Evolutionary conservation across 2,329 filamentous ascomycete genomes (phyloP), one percentile per base, ranked within the genome.

Genomic region (Fusarium luffae): DNA sequence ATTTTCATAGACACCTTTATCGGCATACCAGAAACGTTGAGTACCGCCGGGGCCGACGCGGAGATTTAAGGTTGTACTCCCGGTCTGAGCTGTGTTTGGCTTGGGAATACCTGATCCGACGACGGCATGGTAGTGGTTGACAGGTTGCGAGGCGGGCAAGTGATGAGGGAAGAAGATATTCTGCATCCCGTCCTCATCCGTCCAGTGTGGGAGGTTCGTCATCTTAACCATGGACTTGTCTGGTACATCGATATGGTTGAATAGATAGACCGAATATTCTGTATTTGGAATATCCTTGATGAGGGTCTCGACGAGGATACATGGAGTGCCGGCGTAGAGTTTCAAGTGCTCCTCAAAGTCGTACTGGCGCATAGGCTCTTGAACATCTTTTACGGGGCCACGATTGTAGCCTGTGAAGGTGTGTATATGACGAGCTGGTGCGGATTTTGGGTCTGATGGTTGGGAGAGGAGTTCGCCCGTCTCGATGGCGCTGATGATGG

Each of bases 101-200:
- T 19, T 14, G 32, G 41, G 30, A 3, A 54, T n/a, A n/a, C 63
- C 67, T 19, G 21, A 28, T 10, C 48, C 51, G 9, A 69, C 25
- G 30, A 55, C 28, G n/a, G 40, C 67, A 23, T 69, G 67, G 25
- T 59, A 61, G 42, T 70, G 44, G 13, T 70, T 70, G 54, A 43
- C 46, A 11, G 23, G 16, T 5, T 46, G 27, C 3, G 25, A 19
- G 30, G 34, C 34, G 19, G 30, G 23, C 21, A 37, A 49, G 32
- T 32, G 49, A 9, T 63, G 41, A 34, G 54, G 48, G 19, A 62
- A 59, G 54, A 67, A 70, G 40, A 48, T 43, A 21, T 70, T 70
- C 40, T 58, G 59, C 4, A 23, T 47, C 16, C 60, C 47, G 4
- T 43, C 25, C 21, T 41, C 43, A 7, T 41, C 48, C 4, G 43